A percentile compares a stretch with the other conserved stretches of the same genome.
Conservation (phyloP, 1,284 basidiomycete species). For the Grifola frondosa region DNA sequence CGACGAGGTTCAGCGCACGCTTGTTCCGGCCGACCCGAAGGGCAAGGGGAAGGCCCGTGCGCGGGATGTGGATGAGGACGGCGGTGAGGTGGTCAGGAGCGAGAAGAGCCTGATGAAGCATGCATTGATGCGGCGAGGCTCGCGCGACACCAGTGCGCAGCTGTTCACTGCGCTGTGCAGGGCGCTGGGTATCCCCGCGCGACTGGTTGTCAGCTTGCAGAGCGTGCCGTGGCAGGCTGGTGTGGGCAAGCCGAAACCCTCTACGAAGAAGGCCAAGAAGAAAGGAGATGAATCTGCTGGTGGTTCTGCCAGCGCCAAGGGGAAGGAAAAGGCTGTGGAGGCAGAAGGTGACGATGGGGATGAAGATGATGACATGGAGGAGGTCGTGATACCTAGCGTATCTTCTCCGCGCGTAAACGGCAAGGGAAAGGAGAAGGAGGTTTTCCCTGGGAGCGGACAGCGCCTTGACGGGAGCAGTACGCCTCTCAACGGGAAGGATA, state of each 20-base stretch:
- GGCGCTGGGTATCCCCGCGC: conserved; percentile 82
- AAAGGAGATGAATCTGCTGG: conserved; percentile 22
- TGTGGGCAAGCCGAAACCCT: conserved; percentile 52
- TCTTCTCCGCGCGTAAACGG: conserved; percentile 9
- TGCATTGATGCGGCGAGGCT: conserved; percentile 76
- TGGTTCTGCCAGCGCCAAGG: conserved; percentile 37
- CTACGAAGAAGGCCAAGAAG: conserved; percentile 42
- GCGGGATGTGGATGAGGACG: conserved; percentile 39
- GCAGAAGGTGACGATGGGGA: conserved; percentile 26
- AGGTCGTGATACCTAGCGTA: conserved; percentile 30
- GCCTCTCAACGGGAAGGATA: conserved; percentile 44
- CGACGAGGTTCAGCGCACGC: conserved; percentile 59
- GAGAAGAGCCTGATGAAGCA: conserved; percentile 90
- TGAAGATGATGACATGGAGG: conserved; percentile 42
- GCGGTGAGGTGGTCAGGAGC: conserved; percentile 70
- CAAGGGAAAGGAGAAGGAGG: conserved; percentile 27
- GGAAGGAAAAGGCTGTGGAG: conserved; percentile 33
- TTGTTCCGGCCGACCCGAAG: conserved; percentile 34
- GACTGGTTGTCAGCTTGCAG: conserved; percentile 90
- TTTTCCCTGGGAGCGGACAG: conserved; percentile 39
- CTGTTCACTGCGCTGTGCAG: conserved; percentile 91
- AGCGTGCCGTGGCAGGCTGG: conserved; percentile 82
- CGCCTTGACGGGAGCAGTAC: conserved; percentile 39
- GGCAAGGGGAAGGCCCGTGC: conserved; percentile 32
- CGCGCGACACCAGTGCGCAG: conserved; percentile 86